These are phyloP conservation scores for Sisymbrium altissimum DNA, from an alignment of 345 rosid species.

Conservation along the genomic window DNA sequence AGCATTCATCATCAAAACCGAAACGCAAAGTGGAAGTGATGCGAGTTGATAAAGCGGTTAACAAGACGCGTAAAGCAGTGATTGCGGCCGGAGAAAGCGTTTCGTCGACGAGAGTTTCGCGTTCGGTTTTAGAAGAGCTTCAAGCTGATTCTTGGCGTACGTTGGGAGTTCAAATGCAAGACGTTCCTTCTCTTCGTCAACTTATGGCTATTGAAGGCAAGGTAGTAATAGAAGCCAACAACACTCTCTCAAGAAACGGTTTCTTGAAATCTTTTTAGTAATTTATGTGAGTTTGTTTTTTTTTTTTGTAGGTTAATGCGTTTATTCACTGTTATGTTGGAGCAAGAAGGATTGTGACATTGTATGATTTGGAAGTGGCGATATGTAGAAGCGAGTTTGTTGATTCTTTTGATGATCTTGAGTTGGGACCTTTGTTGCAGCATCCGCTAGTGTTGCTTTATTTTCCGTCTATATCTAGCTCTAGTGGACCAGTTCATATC, in stretches of 20 bases:
- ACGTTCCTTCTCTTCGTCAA: conserved; percentile 57
- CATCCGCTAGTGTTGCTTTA: conserved; percentile 69
- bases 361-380: conserved; percentile 75
- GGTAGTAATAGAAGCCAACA: too few species aligned
- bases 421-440: conserved; percentile 67
- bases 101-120: conserved; percentile 59
- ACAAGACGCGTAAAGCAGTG: conserved; percentile 40
- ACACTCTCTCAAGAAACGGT: too few species aligned
- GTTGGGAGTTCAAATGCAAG: conserved; percentile 68
- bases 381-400: conserved; percentile 67
- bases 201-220: conserved; percentile 67
- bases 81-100: conserved; percentile 54
- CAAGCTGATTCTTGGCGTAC: conserved; percentile 71
- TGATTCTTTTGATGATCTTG: conserved; percentile 59
- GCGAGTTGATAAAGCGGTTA: conserved; percentile 45
- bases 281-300: background rate
- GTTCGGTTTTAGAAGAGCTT: conserved; percentile 41
- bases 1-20: conserved; percentile 12
- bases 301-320: conserved; percentile 58
- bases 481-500: conserved; percentile 50
- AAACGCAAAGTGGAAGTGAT: conserved; percentile 22
- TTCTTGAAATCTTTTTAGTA: background rate
- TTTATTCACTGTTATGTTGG: conserved; percentile 83
- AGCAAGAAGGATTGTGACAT: conserved; percentile 58
- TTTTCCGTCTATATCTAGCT: conserved; percentile 46